A percentile compares a stretch with the other conserved stretches of the same genome.
These are phyloP conservation scores for Camillea tinctor DNA, from an alignment of 2,329 filamentous ascomycete species.

Conservation along the genomic window DNA sequence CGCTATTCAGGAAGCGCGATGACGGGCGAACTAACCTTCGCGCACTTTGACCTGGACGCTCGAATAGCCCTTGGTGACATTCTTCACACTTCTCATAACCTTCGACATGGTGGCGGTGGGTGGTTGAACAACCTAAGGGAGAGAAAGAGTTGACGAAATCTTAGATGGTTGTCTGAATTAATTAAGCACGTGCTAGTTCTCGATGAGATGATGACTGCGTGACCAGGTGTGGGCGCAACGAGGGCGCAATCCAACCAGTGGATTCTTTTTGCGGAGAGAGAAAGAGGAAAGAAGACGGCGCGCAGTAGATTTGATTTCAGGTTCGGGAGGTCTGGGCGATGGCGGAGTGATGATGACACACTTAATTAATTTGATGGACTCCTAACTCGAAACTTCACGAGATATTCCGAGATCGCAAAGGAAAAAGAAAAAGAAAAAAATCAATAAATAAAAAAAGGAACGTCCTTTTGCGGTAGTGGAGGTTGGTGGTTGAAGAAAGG, in stretches of 20 bases:
- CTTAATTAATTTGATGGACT: background rate
- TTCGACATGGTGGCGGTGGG: slow-evolving; percentile 75
- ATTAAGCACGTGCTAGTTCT: slow-evolving; percentile 2
- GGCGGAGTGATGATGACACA: background rate
- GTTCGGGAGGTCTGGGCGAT: background rate
- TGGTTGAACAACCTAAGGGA: slow-evolving; percentile 13
- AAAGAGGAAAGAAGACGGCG: background rate
- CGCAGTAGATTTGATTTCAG: background rate
- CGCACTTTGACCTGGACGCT: slow-evolving; percentile 96
- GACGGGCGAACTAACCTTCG: slow-evolving; percentile 66
- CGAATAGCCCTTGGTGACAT: slow-evolving; percentile 99
- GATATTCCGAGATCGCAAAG: background rate
- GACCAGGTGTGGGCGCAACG: slow-evolving; percentile 23
- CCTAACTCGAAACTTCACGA: background rate
- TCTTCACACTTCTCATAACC: slow-evolving; percentile 96
- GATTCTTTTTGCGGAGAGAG: slow-evolving; percentile 14
- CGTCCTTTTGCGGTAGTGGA: background rate
- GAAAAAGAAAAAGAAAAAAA: background rate
- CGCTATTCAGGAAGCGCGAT: background rate
- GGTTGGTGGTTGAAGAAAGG: background rate
- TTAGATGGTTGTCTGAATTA: slow-evolving; percentile 1
- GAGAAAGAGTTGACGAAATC: slow-evolving; percentile 5
- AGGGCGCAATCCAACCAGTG: slow-evolving; percentile 28
- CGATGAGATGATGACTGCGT: slow-evolving; percentile 11
- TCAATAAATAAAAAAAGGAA: background rate